Evolutionary conservation across 306 rosid species (phyloP).

Genomic region (Malus sieversii): DNA sequence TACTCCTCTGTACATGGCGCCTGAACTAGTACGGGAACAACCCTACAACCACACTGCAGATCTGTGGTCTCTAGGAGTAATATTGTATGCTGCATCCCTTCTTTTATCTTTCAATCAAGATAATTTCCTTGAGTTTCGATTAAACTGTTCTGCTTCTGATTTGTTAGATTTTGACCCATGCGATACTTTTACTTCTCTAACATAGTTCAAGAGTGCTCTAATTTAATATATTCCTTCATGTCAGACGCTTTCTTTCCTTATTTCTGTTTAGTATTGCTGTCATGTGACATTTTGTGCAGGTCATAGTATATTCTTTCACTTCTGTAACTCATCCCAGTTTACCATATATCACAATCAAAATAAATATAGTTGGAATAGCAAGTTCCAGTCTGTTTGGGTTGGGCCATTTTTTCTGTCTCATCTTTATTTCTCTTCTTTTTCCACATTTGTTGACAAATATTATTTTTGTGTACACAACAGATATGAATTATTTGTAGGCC

Average conservation of each 20-base stretch:
- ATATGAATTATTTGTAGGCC: conserved; percentile 98
- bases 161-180: conserved; percentile 1
- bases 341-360: background rate
- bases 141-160: background rate
- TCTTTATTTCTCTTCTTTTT: conserved; percentile 4
- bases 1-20: conserved; percentile 98
- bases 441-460: conserved; percentile 18
- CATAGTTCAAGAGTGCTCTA: background rate
- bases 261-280: background rate
- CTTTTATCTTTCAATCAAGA: background rate
- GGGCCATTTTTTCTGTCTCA: background rate
- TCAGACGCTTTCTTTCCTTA: background rate
- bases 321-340: background rate
- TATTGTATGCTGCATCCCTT: conserved; percentile 50
- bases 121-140: conserved; percentile 14
- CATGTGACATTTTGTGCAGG: background rate
- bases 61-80: conserved; percentile 98
- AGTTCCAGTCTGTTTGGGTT: background rate
- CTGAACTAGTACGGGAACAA: conserved; percentile 92
- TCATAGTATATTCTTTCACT: background rate
- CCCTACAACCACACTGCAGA: conserved; percentile 97
- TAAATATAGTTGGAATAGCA: background rate
- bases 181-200: conserved; percentile 7
- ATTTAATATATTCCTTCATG: background rate
- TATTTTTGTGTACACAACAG: conserved; percentile 36